Percentiles rank a stretch among this genome's conserved stretches.
Evolutionary conservation across 208 protist species (phyloP).

Genomic region (Entamoeba histolytica): DNA sequence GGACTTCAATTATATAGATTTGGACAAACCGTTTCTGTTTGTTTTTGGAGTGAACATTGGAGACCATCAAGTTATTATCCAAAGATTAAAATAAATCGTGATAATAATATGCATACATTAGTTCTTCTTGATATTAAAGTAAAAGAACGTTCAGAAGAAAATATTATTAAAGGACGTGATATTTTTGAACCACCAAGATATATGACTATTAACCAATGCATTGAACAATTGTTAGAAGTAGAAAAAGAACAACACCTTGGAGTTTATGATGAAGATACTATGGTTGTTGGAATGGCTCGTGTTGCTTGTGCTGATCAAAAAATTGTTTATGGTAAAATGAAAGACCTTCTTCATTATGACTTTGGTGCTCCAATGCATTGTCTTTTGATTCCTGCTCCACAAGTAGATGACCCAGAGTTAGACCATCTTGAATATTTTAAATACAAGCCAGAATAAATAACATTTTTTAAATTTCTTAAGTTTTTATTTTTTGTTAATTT

Average conservation of each 20-base stretch:
- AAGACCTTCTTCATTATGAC: slow-evolving; percentile 59
- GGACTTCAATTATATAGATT: slow-evolving; percentile 95
- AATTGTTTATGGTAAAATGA: slow-evolving; percentile 64
- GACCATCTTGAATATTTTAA: background rate
- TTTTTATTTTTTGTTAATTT: no score
- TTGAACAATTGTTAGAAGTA: slow-evolving; percentile 75
- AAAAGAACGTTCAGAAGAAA: slow-evolving; percentile 80
- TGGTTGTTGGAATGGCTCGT: slow-evolving; percentile 72
- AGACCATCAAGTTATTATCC: slow-evolving; percentile 82
- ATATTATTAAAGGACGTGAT: slow-evolving; percentile 58
- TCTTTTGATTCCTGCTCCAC: slow-evolving; percentile 55
- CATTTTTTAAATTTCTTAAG: no score
- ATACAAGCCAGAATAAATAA: background rate
- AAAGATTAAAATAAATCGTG: slow-evolving; percentile 62
- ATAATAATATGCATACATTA: slow-evolving; percentile 77
- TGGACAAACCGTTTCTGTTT: slow-evolving; percentile 75
- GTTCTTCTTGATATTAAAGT: slow-evolving; percentile 91
- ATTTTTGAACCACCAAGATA: slow-evolving; percentile 87
- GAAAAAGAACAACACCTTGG: slow-evolving; percentile 50
- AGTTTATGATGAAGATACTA: slow-evolving; percentile 39
- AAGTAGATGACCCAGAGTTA: background rate
- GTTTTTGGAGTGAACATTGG: slow-evolving; percentile 86
- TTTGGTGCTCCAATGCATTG: slow-evolving; percentile 86
- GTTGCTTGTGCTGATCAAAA: slow-evolving; percentile 65
- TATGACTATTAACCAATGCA: slow-evolving; percentile 80